Percentiles rank a stretch among this genome's conserved stretches.
Evolutionary conservation across 1,284 basidiomycete species (phyloP).

Genomic region (Amylostereum areolatum): DNA sequence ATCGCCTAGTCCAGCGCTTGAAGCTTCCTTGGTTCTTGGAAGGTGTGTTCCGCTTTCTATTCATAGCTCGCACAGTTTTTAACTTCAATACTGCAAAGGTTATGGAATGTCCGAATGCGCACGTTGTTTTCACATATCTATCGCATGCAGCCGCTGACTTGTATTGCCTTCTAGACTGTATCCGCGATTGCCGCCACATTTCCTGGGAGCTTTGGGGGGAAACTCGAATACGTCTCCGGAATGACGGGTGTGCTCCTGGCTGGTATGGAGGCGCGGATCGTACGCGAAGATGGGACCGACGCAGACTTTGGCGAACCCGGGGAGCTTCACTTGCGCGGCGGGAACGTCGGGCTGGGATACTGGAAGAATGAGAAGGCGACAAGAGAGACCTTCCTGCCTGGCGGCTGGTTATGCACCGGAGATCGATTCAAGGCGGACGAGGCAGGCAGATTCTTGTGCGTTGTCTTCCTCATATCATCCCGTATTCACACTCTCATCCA

Average conservation of each 20-base stretch:
- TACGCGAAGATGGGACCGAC: slow-evolving; percentile 55
- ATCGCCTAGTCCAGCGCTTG: slow-evolving; percentile 31
- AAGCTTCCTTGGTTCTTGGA: slow-evolving; percentile 32
- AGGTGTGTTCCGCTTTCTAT: slow-evolving; percentile 32
- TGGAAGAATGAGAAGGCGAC: slow-evolving; percentile 65
- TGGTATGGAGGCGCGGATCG: slow-evolving; percentile 54
- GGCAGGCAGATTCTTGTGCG: slow-evolving; percentile 60
- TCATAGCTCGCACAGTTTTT: too few species aligned
- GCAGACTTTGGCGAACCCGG: slow-evolving; percentile 54
- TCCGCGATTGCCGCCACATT: slow-evolving; percentile 40
- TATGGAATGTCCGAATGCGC: slow-evolving; percentile 77
- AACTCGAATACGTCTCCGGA: slow-evolving; percentile 33
- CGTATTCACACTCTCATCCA: neutral
- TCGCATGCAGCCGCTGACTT: too few species aligned
- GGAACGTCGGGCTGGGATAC: slow-evolving; percentile 58
- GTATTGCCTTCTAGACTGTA: slow-evolving; percentile 42
- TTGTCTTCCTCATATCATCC: neutral
- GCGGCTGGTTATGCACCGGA: slow-evolving; percentile 70
- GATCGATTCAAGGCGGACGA: slow-evolving; percentile 58
- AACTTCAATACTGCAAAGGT: too few species aligned
- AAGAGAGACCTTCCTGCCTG: slow-evolving; percentile 50
- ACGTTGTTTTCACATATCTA: slow-evolving; percentile 20
- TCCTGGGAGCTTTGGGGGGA: slow-evolving; percentile 39
- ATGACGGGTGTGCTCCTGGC: slow-evolving; percentile 56
- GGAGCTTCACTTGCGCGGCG: slow-evolving; percentile 54